Evolutionary conservation across 495 filamentous ascomycete genomes (phyloP), one percentile per base, ranked within the genome.

Genomic region (Penicillium parvum): DNA sequence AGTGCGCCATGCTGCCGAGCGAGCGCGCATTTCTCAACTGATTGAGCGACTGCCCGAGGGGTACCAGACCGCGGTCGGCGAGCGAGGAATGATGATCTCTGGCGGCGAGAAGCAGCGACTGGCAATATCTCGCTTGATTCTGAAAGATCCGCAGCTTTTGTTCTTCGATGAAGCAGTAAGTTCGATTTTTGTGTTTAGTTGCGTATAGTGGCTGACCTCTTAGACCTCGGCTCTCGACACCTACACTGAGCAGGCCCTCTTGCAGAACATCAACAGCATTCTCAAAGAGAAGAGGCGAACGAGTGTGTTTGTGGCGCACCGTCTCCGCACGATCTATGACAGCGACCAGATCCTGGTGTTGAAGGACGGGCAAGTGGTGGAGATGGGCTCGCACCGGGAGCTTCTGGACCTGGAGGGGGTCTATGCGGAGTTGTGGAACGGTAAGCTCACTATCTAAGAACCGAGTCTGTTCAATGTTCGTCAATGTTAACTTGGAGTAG

Each of bases 1-100:
- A 40, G 85, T 98, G 1, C 55, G 78, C 16, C 78, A 78, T 26
- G 92, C 84, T 2, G 88, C 92, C 0, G 80, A 83, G 51, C 73
- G 85, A 41, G 94, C 92, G 5, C 79, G 82, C 39, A 88, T 97
- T 33, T 82, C 95, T 61, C 82, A 95, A 15, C 86, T 85, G 33
- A 82, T 98, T 39, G 71, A 77, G 37, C 65, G 65, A 22, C 80
- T 91, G 51, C 90, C 90, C 1, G 83, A 90, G 11, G 88, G 89
- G 3, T 98, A 98, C 56, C 63, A 85, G 12, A 98, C 92, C 1
- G 90, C 85, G 55, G 92, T 98, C 8, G 92, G 92, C 12, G 92
- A 98, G 72, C 75, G 94, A 17, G 92, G 92, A 1, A 85, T 97
- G 84, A 97, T 97, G 92, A 96, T 97, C 12, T 91, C 86, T 3